Conservation (phyloP, 2,329 filamentous ascomycete genomes). For the Fusarium solani-melongenae region DNA sequence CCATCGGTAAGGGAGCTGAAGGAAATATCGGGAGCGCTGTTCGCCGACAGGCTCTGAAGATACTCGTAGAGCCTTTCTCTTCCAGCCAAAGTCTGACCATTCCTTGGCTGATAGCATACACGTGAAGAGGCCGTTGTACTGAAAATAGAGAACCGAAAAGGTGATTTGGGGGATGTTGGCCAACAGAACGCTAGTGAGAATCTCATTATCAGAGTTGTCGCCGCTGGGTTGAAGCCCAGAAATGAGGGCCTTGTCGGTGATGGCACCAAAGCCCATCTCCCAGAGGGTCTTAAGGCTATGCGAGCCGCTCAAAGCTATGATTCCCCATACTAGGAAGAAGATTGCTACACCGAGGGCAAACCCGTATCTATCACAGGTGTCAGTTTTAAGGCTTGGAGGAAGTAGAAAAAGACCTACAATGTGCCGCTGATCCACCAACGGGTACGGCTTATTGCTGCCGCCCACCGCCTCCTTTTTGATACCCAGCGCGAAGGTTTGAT, state of each 20-base stretch:
- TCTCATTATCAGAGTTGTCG: background rate
- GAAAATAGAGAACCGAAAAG: slow-evolving; percentile 20
- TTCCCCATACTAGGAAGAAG: background rate
- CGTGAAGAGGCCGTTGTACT: slow-evolving; percentile 15
- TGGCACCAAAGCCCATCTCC: slow-evolving; percentile 13
- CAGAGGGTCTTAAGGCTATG: background rate
- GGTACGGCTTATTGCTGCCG: slow-evolving; percentile 2
- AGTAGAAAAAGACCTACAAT: background rate
- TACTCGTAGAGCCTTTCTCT: slow-evolving; percentile 1
- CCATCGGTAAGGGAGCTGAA: slow-evolving; percentile 21
- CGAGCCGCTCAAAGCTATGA: background rate
- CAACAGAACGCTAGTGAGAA: background rate
- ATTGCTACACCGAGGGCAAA: background rate
- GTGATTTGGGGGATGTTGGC: slow-evolving; percentile 15
- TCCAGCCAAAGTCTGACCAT: slow-evolving; percentile 15
- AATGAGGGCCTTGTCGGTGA: slow-evolving; percentile 1
- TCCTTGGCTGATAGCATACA: slow-evolving; percentile 17
- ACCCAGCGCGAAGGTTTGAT: background rate
- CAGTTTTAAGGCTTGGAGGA: background rate
- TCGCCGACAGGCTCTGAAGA: background rate
- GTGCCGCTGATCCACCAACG: slow-evolving; percentile 2
- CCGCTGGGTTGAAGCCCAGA: background rate
- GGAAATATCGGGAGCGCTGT: slow-evolving; percentile 20
- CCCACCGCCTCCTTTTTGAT: background rate
- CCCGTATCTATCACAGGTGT: background rate